Conservation (phyloP, 768 basidiomycete genomes). For the Lentinula guzmanii region DNA sequence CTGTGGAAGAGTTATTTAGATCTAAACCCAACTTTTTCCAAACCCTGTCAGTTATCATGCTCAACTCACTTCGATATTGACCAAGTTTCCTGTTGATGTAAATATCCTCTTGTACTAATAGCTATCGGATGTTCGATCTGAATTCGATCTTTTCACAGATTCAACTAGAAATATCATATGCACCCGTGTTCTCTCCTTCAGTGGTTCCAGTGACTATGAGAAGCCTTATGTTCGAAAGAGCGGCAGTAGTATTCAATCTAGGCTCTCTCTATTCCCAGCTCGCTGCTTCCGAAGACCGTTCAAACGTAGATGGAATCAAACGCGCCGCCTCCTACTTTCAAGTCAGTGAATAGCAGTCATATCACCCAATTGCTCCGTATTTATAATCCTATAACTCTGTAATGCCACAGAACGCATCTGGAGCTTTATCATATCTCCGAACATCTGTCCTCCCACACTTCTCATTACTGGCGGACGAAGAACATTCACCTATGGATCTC, state of each 20-base stretch:
- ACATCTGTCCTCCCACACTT: slow-evolving; percentile 50
- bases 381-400: neutral
- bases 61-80: slow-evolving; percentile 76
- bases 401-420: slow-evolving; percentile 56
- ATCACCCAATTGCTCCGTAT: neutral
- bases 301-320: slow-evolving; percentile 75
- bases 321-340: slow-evolving; percentile 68
- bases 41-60: slow-evolving; percentile 71
- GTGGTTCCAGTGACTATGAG: slow-evolving; percentile 55
- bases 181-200: slow-evolving; percentile 58
- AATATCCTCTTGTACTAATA: neutral
- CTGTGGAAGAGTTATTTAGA: too few relatives aligned
- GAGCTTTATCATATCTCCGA: slow-evolving; percentile 58
- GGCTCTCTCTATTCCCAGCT: slow-evolving; percentile 83
- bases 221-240: slow-evolving; percentile 80
- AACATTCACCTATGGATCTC: slow-evolving; percentile 63
- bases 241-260: slow-evolving; percentile 77
- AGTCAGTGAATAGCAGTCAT: slow-evolving; percentile 28
- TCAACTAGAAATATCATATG: slow-evolving; percentile 65
- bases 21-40: too few relatives aligned
- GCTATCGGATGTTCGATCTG: neutral
- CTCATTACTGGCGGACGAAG: slow-evolving; percentile 36
- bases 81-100: slow-evolving; percentile 82
- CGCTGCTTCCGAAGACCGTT: slow-evolving; percentile 65
- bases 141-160: slow-evolving; percentile 37